A percentile compares a stretch with the other conserved stretches of the same genome.
These are phyloP conservation scores for Hanseniaspora mollemarum DNA, from an alignment of 805 yeast species.

Conservation along the genomic window DNA sequence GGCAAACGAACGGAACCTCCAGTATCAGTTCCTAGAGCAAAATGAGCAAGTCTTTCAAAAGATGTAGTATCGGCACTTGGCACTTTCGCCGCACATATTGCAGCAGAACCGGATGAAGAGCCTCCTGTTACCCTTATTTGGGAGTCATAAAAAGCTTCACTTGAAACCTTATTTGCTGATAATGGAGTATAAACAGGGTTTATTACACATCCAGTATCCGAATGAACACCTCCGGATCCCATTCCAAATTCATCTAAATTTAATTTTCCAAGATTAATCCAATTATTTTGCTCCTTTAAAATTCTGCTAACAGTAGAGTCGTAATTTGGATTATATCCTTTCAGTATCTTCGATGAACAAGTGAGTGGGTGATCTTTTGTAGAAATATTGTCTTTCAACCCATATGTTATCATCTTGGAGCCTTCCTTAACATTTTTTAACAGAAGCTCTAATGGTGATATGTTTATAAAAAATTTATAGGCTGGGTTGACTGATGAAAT, in stretches of 20 bases:
- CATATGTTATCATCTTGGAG: conserved; percentile 21
- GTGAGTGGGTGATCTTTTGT: conserved; percentile 60
- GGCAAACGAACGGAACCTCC: conserved; percentile 95
- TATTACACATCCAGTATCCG: conserved; percentile 44
- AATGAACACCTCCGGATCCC: conserved; percentile 66
- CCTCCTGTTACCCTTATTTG: conserved; percentile 59
- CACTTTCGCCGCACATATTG: conserved; percentile 64
- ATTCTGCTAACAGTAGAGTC: conserved; percentile 60
- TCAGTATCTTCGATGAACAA: conserved; percentile 59
- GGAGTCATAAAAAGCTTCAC: conserved; percentile 17
- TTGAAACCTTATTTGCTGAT: neutral
- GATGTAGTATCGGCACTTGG: conserved; percentile 85
- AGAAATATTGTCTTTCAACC: conserved; percentile 72
- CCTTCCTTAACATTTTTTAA: neutral
- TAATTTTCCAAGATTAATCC: conserved; percentile 57
- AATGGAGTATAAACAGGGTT: conserved; percentile 37
- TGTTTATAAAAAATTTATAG: conserved; percentile 7
- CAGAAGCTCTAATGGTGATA: neutral
- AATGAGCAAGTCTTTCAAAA: conserved; percentile 42
- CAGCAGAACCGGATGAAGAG: conserved; percentile 93
- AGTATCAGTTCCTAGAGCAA: conserved; percentile 87
- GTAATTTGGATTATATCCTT: conserved; percentile 58
- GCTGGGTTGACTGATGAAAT: neutral
- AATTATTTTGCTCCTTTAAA: conserved; percentile 43
- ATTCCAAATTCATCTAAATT: conserved; percentile 96